Evolutionary conservation across 768 basidiomycete genomes (phyloP).

Genomic region (Psilocybe sp.): DNA sequence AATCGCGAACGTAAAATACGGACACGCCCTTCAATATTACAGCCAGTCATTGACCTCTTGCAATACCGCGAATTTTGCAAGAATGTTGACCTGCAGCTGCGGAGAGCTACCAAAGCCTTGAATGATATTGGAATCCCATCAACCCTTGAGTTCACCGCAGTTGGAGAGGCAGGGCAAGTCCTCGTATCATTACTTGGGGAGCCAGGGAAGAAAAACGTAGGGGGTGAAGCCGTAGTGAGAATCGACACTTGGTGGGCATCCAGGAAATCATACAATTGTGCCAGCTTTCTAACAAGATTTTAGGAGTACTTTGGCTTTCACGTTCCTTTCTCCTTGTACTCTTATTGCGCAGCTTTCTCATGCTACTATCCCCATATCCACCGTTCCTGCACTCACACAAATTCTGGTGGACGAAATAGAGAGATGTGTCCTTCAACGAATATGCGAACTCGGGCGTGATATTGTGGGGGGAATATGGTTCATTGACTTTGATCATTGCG

Average conservation of each 20-base stretch:
- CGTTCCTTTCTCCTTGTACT: slow-evolving; percentile 71
- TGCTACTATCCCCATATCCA: slow-evolving; percentile 70
- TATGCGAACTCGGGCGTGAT: slow-evolving; percentile 65
- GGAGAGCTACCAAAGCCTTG: slow-evolving; percentile 47
- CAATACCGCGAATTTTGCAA: slow-evolving; percentile 78
- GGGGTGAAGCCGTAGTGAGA: slow-evolving; percentile 71
- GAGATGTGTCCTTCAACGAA: slow-evolving; percentile 61
- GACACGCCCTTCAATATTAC: slow-evolving; percentile 42
- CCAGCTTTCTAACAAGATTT: slow-evolving; percentile 1
- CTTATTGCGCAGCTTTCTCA: slow-evolving; percentile 79
- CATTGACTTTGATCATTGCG: slow-evolving; percentile 66
- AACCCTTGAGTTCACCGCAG: slow-evolving; percentile 54
- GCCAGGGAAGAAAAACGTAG: slow-evolving; percentile 39
- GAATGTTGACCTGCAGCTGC: slow-evolving; percentile 57
- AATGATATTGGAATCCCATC: slow-evolving; percentile 52
- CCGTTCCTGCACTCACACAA: slow-evolving; percentile 73
- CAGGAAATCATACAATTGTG: neutral
- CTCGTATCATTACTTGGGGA: slow-evolving; percentile 50
- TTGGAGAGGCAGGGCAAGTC: slow-evolving; percentile 65
- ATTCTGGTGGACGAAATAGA: slow-evolving; percentile 78
- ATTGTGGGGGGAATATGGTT: slow-evolving; percentile 73
- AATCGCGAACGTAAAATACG: slow-evolving; percentile 10
- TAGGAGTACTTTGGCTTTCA: slow-evolving; percentile 75
- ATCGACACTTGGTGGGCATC: slow-evolving; percentile 60
- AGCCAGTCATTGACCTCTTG: slow-evolving; percentile 73